Evolutionary conservation across 2,329 filamentous ascomycete species (phyloP).

Genomic region (Talaromyces atroroseus): DNA sequence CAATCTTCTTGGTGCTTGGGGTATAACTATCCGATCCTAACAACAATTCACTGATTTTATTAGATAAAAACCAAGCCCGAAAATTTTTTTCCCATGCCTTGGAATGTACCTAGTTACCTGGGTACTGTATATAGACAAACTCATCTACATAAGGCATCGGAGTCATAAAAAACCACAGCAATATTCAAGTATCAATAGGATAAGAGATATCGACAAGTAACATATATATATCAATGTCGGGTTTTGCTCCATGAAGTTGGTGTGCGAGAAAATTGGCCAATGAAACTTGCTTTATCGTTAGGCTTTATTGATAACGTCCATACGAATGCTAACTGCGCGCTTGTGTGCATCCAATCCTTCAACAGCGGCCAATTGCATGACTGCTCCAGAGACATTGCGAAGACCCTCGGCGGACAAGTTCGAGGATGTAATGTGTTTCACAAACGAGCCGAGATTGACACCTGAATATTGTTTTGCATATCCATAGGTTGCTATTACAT

Average conservation of each 20-base stretch:
- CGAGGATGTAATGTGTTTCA: constrained; percentile 96
- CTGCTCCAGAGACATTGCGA: constrained; percentile 75
- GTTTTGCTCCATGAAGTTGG: background rate
- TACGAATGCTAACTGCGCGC: constrained; percentile 61
- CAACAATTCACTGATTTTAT: background rate
- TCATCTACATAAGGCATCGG: background rate
- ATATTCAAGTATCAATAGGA: background rate
- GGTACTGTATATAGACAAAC: too few relatives aligned
- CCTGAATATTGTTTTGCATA: constrained; percentile 98
- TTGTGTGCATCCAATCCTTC: constrained; percentile 94
- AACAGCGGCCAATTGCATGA: constrained; percentile 91
- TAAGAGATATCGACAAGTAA: background rate
- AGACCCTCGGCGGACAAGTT: constrained; percentile 82
- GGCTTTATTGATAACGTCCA: constrained; percentile 41
- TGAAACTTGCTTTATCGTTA: background rate
- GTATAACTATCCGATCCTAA: background rate
- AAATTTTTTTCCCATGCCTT: background rate
- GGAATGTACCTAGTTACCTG: background rate
- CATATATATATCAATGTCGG: background rate
- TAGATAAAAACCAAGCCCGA: background rate
- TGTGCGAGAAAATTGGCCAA: background rate
- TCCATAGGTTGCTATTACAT: constrained; percentile 74
- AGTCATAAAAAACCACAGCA: background rate
- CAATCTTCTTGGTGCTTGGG: background rate
- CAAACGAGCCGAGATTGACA: constrained; percentile 90